Base-by-base conservation (phyloP, 306 rosid species). In the Medicago ruthenica region DNA sequence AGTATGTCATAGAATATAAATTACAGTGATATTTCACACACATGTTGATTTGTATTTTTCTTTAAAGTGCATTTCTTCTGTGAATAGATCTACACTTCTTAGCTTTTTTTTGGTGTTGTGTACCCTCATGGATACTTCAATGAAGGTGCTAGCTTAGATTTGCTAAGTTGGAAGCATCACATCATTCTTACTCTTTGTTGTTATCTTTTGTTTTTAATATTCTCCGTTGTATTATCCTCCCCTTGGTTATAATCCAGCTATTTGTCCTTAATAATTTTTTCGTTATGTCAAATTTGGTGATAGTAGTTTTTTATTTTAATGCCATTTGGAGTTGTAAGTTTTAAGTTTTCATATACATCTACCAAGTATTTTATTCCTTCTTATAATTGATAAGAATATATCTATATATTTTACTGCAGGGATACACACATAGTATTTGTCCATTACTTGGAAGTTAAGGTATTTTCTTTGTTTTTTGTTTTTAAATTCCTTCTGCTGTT, bases 391-490 rank as follows among this genome's bases (percentile, higher is more conserved):
- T 76, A 40, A 51, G 11, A 57, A 79, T 66, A 27, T 77, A 22
- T 58, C 64, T 76, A 61, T 36, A 62, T 76, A 31, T 73, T 82
- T 85, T 55, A 59, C 78, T 87, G 89, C 88, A 93, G 98, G 91
- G 90, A 90, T 54, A 85, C 83, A 96, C 94, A 93, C 83, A 93
- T 93, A 47, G 98, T 93, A 77, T 93, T 93, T 80, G 98, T 93
- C 76, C 98, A 93, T 86, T 93, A 93, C 87, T 85, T 93, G 89
- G 94, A 93, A 83, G 96, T 93, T 51, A 90, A 93, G 98, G 98
- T 93, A 89, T 63, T 70, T 60, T 75, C 73, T 27, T 27, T 27
- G 31, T 27, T 27, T 27, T 42, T 61, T 51, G 61, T 74, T 77
- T 59, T 9, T 20, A 20, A 42, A 10, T 13, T 61, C 13, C 21